Conservation (phyloP, 2,329 filamentous ascomycete genomes). For the Emergomyces pasteurianus region DNA sequence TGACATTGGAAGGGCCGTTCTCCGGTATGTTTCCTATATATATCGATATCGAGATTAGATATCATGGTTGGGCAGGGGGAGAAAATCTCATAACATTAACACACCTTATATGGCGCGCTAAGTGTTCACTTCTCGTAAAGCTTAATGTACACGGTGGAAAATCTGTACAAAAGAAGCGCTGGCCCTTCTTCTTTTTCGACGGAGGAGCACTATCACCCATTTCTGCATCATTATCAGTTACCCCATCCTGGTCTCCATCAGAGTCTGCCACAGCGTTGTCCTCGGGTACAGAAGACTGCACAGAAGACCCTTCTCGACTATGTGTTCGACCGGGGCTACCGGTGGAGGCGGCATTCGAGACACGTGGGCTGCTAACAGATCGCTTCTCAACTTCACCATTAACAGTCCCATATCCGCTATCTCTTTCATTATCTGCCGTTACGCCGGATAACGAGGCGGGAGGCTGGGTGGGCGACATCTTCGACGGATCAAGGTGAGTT, state of each 20-base stretch:
- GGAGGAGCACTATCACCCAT: constrained; percentile 52
- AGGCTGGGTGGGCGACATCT: background rate
- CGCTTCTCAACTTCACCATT: background rate
- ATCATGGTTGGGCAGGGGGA: background rate
- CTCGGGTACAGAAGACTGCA: constrained; percentile 21
- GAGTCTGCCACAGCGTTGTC: constrained; percentile 70
- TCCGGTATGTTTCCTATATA: constrained; percentile 78
- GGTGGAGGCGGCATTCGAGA: background rate
- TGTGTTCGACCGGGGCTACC: background rate
- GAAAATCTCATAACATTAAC: constrained; percentile 17
- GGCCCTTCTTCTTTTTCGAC: constrained; percentile 89
- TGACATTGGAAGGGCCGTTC: constrained; percentile 96
- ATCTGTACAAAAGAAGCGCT: constrained; percentile 91
- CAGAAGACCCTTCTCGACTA: constrained; percentile 3
- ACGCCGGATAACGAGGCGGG: background rate
- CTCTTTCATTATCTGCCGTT: background rate
- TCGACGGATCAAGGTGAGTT: constrained; percentile 27
- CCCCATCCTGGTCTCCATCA: constrained; percentile 49
- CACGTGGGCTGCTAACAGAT: background rate
- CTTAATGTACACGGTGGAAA: constrained; percentile 89
- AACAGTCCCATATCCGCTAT: background rate
- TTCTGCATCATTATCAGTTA: constrained; percentile 54
- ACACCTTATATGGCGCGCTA: constrained; percentile 86
- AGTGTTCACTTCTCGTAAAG: constrained; percentile 90
- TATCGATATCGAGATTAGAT: background rate